Evolutionary conservation across 2,329 filamentous ascomycete genomes (phyloP).

Genomic region (Aspergillus nomiae): DNA sequence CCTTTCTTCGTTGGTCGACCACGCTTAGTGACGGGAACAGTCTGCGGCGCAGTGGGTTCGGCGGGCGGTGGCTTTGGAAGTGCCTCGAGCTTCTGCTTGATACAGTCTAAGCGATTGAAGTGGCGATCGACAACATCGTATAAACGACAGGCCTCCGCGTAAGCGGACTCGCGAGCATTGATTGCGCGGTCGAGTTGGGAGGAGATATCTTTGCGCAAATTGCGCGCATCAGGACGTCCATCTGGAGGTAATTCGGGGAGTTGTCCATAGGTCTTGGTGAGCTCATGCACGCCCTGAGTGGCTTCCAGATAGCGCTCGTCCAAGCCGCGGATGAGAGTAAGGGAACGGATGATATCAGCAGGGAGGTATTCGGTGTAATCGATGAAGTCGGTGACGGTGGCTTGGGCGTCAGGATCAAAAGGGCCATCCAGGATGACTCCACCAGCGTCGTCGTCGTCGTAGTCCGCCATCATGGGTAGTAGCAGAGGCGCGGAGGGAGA

Average conservation of each 20-base stretch:
- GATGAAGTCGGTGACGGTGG: slow-evolving; percentile 67
- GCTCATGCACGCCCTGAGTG: slow-evolving; percentile 43
- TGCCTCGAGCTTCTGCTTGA: slow-evolving; percentile 63
- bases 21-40: slow-evolving; percentile 36
- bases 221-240: slow-evolving; percentile 53
- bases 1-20: slow-evolving; percentile 42
- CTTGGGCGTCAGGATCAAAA: slow-evolving; percentile 65
- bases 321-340: slow-evolving; percentile 60
- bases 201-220: slow-evolving; percentile 60
- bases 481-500: slow-evolving; percentile 12
- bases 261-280: slow-evolving; percentile 46
- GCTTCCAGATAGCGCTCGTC: slow-evolving; percentile 48
- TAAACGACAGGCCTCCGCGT: slow-evolving; percentile 58
- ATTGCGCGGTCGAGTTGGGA: slow-evolving; percentile 56
- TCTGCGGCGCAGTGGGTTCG: slow-evolving; percentile 58
- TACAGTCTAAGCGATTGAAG: slow-evolving; percentile 58
- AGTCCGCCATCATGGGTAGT: slow-evolving; percentile 38
- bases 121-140: slow-evolving; percentile 61
- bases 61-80: slow-evolving; percentile 62
- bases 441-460: slow-evolving; percentile 44
- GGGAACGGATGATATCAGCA: slow-evolving; percentile 63
- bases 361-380: slow-evolving; percentile 71
- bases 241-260: slow-evolving; percentile 54
- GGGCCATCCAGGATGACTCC: slow-evolving; percentile 50
- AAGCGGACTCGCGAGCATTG: slow-evolving; percentile 57